Evolutionary conservation across 73 alveolate genomes (phyloP).

Genomic region (Paraurostyla sp.): DNA sequence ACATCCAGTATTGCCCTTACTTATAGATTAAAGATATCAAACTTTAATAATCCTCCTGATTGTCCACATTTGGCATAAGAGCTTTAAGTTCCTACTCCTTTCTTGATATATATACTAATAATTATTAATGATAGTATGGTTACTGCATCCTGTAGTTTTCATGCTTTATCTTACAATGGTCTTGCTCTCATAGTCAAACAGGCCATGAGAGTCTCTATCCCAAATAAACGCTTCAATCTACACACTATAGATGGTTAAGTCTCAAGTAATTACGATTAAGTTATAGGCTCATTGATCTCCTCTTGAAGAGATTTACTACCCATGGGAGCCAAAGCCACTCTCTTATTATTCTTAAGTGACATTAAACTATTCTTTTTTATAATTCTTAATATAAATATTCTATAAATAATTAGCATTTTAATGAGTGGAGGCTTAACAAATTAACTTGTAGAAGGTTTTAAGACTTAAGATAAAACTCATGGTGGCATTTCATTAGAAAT

Average conservation of each 20-base stretch:
- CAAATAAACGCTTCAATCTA: slow-evolving; percentile 55
- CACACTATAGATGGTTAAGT: slow-evolving; percentile 1
- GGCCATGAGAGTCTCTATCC: slow-evolving; percentile 75
- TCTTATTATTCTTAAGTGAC: slow-evolving; percentile 19
- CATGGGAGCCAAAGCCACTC: slow-evolving; percentile 13
- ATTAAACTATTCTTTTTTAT: neutral
- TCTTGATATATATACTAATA: slow-evolving; percentile 13
- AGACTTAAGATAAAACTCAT: neutral
- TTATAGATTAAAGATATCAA: neutral
- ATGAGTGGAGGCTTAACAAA: slow-evolving; percentile 9
- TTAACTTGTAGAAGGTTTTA: neutral
- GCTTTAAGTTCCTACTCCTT: slow-evolving; percentile 26
- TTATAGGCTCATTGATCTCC: slow-evolving; percentile 12
- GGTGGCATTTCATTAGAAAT: neutral
- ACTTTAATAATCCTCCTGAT: slow-evolving; percentile 40
- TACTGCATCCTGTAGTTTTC: slow-evolving; percentile 52
- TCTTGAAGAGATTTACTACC: neutral
- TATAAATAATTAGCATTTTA: neutral
- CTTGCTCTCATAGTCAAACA: slow-evolving; percentile 67
- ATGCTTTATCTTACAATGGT: slow-evolving; percentile 5
- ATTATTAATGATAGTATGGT: neutral
- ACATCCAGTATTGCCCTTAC: slow-evolving; percentile 35
- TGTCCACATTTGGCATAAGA: slow-evolving; percentile 44
- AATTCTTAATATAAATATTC: no score
- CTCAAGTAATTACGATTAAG: neutral